Conservation (phyloP, 2,329 filamentous ascomycete species). For the Cordyceps pruinosa region DNA sequence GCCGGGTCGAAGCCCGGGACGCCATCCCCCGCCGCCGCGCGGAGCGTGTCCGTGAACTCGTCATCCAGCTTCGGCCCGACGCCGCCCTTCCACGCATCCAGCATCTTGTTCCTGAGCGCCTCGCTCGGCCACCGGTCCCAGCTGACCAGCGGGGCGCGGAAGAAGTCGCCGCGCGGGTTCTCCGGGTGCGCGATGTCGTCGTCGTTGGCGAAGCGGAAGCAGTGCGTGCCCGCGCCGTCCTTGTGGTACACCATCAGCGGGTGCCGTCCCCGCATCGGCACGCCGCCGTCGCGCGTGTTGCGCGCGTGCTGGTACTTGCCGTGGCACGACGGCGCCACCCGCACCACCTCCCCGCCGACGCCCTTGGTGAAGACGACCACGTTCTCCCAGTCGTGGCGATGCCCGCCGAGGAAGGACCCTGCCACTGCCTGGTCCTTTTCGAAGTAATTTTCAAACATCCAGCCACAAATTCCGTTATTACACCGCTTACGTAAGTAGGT, state of each 20-base stretch:
- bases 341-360: slow-evolving; percentile 18
- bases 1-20: slow-evolving; percentile 23
- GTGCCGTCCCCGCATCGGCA: slow-evolving; percentile 17
- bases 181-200: slow-evolving; percentile 20
- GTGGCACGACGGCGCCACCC: slow-evolving; percentile 25
- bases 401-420: slow-evolving; percentile 27
- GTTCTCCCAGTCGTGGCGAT: slow-evolving; percentile 37
- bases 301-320: slow-evolving; percentile 19
- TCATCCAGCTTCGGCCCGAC: slow-evolving; percentile 24
- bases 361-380: slow-evolving; percentile 27
- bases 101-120: slow-evolving; percentile 20
- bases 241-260: slow-evolving; percentile 25
- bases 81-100: slow-evolving; percentile 21
- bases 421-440: slow-evolving; percentile 36
- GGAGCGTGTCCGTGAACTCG: slow-evolving; percentile 20
- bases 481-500: slow-evolving; percentile 26
- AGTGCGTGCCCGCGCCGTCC: slow-evolving; percentile 23
- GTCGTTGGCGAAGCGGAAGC: slow-evolving; percentile 25
- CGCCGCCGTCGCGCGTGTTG: too few species aligned
- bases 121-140: slow-evolving; percentile 24
- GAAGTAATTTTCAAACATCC: slow-evolving; percentile 32
- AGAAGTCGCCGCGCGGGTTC: slow-evolving; percentile 22
- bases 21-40: slow-evolving; percentile 20
- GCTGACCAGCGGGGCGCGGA: slow-evolving; percentile 21
- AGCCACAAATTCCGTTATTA: slow-evolving; percentile 28